Evolutionary conservation across 2,329 filamentous ascomycete genomes (phyloP).

Genomic region (Colletotrichum kahawae): DNA sequence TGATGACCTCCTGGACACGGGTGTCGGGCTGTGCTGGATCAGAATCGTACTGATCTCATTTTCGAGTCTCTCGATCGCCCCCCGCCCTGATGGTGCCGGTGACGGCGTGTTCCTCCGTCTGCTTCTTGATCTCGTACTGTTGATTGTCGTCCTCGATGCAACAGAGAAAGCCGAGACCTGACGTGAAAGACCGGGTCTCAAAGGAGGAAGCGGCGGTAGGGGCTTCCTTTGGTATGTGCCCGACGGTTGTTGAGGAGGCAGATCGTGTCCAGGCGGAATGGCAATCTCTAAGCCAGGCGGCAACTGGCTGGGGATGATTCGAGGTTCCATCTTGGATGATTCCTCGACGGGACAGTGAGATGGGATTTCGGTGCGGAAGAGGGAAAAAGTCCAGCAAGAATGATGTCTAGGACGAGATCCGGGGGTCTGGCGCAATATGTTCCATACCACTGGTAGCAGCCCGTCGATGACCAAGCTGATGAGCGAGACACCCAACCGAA

Average conservation of each 20-base stretch:
- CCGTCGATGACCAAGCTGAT: constrained; percentile 10
- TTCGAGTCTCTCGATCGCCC: neutral
- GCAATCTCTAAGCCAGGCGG: constrained; percentile 25
- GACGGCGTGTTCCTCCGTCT: neutral
- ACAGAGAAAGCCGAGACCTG: constrained; percentile 8
- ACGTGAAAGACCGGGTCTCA: neutral
- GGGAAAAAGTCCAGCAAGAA: neutral
- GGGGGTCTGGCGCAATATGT: constrained; percentile 20
- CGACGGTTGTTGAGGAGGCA: constrained; percentile 22
- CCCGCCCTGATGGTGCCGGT: neutral
- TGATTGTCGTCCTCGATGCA: neutral
- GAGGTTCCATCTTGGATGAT: constrained; percentile 9
- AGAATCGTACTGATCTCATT: constrained; percentile 15
- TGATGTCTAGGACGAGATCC: neutral
- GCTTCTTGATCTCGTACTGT: constrained; percentile 7
- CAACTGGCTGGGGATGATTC: constrained; percentile 12
- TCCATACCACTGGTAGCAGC: constrained; percentile 16
- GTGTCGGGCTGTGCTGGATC: constrained; percentile 7
- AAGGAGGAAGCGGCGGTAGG: constrained; percentile 28
- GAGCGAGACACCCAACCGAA: constrained; percentile 6
- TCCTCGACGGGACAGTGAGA: neutral
- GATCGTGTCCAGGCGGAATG: constrained; percentile 21
- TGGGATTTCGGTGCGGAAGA: neutral
- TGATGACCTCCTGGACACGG: neutral
- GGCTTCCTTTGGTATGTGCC: constrained; percentile 28